Base-by-base conservation (phyloP, 345 rosid species). In the Sonneratia alba region DNA sequence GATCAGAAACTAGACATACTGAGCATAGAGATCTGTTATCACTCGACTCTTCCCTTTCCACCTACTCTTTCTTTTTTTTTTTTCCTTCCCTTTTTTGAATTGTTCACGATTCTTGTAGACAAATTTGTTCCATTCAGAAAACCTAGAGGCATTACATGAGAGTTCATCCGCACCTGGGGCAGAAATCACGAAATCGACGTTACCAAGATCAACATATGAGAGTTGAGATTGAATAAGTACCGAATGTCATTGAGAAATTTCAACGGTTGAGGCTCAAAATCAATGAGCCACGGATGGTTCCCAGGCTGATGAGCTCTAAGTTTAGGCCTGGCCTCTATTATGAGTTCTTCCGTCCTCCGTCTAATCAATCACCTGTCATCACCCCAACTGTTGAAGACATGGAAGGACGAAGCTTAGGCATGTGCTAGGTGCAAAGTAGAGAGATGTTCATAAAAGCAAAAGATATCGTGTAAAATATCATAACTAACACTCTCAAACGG, bases 351-450 rank as follows among this genome's bases (percentile, higher is more conserved):
- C 63, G 77, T 4, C 51, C 56, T 55, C 84, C 71, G 62, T 82
- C 78, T 53, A 72, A 18, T 51, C 32, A 27, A 27, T 86, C 83
- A 22, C 86, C 85, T 8, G 42, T 74, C 38, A 86, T 83, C 92
- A 86, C 83, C 74, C 75, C 61, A 36, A 82, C 81, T 67, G 75
- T 80, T 0, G 74, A 66, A 15, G 89, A 74, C 87, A 86, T 88
- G 72, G 80, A 45, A n/a, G 90, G 92, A 18, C 90, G 83, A 62
- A 76, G 78, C 75, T 83, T 86, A 27, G 92, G 81, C 78, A 62
- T 73, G 37, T 86, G 90, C 74, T 86, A 88, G 62, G 86, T 86
- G 87, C 92, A 84, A 24, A 86, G 84, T 32, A 88, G 83, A 14
- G 83, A 85, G 64, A 86, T 79, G 78, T 79, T 84, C 57, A 88